phyloP scores from a whole-genome alignment of 1,284 basidiomycete genomes.

The Cerioporus squamosus region DNA sequence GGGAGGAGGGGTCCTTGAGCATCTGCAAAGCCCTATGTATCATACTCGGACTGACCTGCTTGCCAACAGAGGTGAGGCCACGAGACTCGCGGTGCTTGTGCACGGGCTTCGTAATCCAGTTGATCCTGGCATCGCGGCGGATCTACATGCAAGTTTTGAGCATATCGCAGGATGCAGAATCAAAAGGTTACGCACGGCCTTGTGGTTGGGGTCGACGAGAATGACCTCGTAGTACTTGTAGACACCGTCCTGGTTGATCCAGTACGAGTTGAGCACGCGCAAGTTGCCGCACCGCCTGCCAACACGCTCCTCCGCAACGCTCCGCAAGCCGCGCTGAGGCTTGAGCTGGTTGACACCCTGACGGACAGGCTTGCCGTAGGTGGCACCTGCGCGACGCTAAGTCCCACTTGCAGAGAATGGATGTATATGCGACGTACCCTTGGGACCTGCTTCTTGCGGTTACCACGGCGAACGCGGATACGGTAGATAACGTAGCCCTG shows the following conservation, averaged over 20 bases:
- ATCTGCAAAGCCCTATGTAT: constrained; percentile 6
- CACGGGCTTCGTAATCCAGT: constrained; percentile 98
- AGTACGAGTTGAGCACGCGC: constrained; percentile 98
- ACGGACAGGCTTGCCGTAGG: constrained; percentile 98
- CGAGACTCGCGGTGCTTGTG: constrained; percentile 99
- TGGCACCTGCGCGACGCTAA: constrained; percentile 69
- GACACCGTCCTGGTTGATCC: constrained; percentile 99
- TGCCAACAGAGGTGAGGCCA: constrained; percentile 96
- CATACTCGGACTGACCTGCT: constrained; percentile 68
- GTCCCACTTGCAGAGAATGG: neutral
- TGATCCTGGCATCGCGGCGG: constrained; percentile 95
- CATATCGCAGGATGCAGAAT: neutral
- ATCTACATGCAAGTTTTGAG: constrained; percentile 53
- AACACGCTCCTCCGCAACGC: constrained; percentile 98
- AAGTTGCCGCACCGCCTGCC: constrained; percentile 96
- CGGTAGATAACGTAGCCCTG: constrained; percentile 99
- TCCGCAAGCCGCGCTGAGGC: constrained; percentile 92
- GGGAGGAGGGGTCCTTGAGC: constrained; percentile 5
- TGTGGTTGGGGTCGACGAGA: constrained; percentile 93
- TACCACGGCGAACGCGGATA: constrained; percentile 96
- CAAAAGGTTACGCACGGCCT: constrained; percentile 71
- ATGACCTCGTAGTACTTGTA: constrained; percentile 99
- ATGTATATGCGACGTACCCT: constrained; percentile 63
- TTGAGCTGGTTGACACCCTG: constrained; percentile 99
- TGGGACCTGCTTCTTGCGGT: constrained; percentile 99